phyloP scores from a whole-genome alignment of 2,329 filamentous ascomycete species.

The Fusarium palustre region DNA sequence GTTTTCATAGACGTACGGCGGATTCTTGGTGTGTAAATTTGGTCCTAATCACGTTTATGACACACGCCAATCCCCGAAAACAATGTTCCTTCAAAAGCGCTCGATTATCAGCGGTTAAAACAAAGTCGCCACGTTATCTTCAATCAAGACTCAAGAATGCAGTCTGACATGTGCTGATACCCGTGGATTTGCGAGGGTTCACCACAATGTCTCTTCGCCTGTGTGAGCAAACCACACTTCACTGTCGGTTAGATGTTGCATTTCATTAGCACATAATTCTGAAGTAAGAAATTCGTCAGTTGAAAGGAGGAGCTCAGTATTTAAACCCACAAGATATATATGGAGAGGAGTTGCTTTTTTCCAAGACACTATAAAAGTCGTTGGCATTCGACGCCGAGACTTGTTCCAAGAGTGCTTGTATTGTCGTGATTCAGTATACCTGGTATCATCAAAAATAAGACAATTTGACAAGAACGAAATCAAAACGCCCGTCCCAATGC shows the following conservation, averaged over 20 bases:
- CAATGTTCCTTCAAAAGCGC: not conserved
- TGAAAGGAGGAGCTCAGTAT: conserved; percentile 29
- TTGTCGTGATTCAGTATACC: conserved; percentile 36
- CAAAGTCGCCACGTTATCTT: not conserved
- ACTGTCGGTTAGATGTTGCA: conserved; percentile 13
- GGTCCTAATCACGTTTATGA: not conserved
- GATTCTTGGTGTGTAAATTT: not conserved
- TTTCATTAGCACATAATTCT: conserved; percentile 20
- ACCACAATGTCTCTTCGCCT: conserved; percentile 17
- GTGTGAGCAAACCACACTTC: not conserved
- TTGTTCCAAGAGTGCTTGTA: conserved; percentile 26
- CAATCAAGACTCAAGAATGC: not conserved
- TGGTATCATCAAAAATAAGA: conserved; percentile 41
- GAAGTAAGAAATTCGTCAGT: conserved; percentile 25
- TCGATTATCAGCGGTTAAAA: not conserved
- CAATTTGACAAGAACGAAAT: conserved; percentile 14
- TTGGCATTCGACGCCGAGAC: conserved; percentile 17
- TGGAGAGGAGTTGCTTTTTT: conserved; percentile 24
- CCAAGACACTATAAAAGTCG: conserved; percentile 28
- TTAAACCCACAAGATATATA: conserved; percentile 35
- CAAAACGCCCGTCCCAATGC: conserved; percentile 20
- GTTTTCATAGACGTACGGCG: not conserved
- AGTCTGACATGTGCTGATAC: conserved; percentile 5
- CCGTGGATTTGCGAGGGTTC: conserved; percentile 17
- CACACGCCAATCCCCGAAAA: not conserved